Evolutionary conservation across 768 basidiomycete genomes (phyloP).

Genomic region (Amylocystis lapponica): DNA sequence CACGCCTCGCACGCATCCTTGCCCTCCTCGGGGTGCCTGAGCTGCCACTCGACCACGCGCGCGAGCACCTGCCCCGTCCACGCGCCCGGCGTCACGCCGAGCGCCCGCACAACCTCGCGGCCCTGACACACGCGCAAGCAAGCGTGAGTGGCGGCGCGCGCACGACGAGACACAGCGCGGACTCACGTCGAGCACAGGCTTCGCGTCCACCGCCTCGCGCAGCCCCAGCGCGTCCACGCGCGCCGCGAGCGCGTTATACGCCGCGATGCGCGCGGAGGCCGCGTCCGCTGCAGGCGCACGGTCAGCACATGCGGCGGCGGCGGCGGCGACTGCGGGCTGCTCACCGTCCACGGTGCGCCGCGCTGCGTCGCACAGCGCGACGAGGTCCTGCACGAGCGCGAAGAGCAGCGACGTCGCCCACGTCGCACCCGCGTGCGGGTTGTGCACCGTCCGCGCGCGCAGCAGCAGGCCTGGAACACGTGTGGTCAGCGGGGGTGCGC

Average conservation of each 20-base stretch:
- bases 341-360: conserved; percentile 40
- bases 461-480: conserved; percentile 54
- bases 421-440: conserved; percentile 49
- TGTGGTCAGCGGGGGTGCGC: neutral
- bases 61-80: conserved; percentile 62
- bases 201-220: conserved; percentile 55
- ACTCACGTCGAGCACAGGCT: conserved; percentile 75
- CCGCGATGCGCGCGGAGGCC: conserved; percentile 43
- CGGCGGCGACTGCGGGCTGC: conserved; percentile 18
- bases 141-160: neutral
- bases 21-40: conserved; percentile 63
- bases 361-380: conserved; percentile 41
- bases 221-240: conserved; percentile 61
- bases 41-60: conserved; percentile 80
- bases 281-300: conserved; percentile 31
- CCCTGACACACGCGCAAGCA: conserved; percentile 47
- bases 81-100: conserved; percentile 56
- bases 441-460: conserved; percentile 62
- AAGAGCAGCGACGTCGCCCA: conserved; percentile 75
- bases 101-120: conserved; percentile 47
- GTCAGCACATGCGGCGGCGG: too few relatives aligned
- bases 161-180: neutral
- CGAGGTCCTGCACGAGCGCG: conserved; percentile 67
- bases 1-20: conserved; percentile 66
- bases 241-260: conserved; percentile 61